Evolutionary conservation across 75 land plant species (phyloP).

Genomic region (Chamaecyparis obtusa): DNA sequence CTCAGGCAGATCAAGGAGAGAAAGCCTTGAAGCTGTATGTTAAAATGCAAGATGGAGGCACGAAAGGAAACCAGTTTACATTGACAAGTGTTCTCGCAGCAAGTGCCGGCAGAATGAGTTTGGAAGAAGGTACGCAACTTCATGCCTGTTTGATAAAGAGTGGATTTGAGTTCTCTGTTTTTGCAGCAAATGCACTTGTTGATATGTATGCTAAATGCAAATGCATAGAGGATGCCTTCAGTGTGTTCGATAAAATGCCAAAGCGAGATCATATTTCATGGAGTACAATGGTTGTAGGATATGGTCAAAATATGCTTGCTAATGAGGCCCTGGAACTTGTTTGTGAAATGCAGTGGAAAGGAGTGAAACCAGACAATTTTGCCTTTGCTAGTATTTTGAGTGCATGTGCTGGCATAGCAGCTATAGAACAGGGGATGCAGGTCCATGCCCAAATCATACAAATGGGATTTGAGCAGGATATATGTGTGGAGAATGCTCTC

Average conservation of each 20-base stretch:
- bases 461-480: constrained; percentile 40
- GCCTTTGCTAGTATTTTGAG: constrained; percentile 51
- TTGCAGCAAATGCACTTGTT: constrained; percentile 46
- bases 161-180: constrained; percentile 14
- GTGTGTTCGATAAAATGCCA: constrained; percentile 44
- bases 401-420: constrained; percentile 49
- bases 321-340: constrained; percentile 53
- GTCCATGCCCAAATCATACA: constrained; percentile 61
- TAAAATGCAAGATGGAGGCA: constrained; percentile 14
- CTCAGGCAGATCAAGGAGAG: constrained; percentile 38
- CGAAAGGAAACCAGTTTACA: constrained; percentile 35
- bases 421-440: constrained; percentile 45
- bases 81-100: constrained; percentile 37
- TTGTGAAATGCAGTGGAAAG: constrained; percentile 55
- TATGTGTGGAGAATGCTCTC: constrained; percentile 43
- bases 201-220: constrained; percentile 66
- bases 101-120: constrained; percentile 24
- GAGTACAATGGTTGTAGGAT: constrained; percentile 68
- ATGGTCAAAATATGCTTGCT: constrained; percentile 52
- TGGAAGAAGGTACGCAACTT: constrained; percentile 41
- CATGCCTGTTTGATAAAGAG: constrained; percentile 47
- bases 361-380: constrained; percentile 39
- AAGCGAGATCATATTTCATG: constrained; percentile 66
- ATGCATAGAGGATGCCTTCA: constrained; percentile 31
- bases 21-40: constrained; percentile 28